Conservation (phyloP, 2,329 filamentous ascomycete species). For the Pseudogymnoascus sp. region DNA sequence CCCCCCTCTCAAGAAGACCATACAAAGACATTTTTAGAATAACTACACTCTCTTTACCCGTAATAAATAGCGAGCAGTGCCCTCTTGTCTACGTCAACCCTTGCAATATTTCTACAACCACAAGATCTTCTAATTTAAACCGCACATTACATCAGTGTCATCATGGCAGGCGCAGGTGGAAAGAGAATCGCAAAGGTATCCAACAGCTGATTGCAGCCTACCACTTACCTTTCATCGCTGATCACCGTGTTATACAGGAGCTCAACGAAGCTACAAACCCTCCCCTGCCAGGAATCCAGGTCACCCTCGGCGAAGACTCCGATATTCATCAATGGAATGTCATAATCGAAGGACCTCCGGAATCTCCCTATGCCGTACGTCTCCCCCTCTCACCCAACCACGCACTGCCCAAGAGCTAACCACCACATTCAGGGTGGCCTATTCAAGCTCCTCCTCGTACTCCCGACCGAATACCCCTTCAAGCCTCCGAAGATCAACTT, state of each 20-base stretch:
- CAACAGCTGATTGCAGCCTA: background rate
- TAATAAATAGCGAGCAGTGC: background rate
- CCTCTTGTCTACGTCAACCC: background rate
- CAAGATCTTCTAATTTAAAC: slow-evolving; percentile 11
- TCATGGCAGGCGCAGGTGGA: slow-evolving; percentile 22
- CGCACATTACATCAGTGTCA: slow-evolving; percentile 10
- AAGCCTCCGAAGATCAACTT: slow-evolving; percentile 65
- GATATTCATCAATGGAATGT: slow-evolving; percentile 65
- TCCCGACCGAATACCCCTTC: slow-evolving; percentile 69
- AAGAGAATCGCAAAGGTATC: slow-evolving; percentile 26
- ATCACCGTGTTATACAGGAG: slow-evolving; percentile 41
- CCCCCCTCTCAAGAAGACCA: background rate
- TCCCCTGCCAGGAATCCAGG: slow-evolving; percentile 50
- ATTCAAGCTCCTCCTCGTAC: slow-evolving; percentile 58
- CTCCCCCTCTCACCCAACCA: background rate
- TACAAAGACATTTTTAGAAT: slow-evolving; percentile 1
- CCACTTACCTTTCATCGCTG: background rate
- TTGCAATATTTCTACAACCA: background rate
- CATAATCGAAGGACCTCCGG: slow-evolving; percentile 57
- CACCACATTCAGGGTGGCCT: slow-evolving; percentile 45
- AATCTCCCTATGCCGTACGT: slow-evolving; percentile 58
- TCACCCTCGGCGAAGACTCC: slow-evolving; percentile 53
- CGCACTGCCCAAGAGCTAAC: background rate
- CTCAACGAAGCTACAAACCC: slow-evolving; percentile 49
- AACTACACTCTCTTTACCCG: background rate